phyloP scores from a whole-genome alignment of 805 yeast species.

The Schwanniomyces vanrijiae region DNA sequence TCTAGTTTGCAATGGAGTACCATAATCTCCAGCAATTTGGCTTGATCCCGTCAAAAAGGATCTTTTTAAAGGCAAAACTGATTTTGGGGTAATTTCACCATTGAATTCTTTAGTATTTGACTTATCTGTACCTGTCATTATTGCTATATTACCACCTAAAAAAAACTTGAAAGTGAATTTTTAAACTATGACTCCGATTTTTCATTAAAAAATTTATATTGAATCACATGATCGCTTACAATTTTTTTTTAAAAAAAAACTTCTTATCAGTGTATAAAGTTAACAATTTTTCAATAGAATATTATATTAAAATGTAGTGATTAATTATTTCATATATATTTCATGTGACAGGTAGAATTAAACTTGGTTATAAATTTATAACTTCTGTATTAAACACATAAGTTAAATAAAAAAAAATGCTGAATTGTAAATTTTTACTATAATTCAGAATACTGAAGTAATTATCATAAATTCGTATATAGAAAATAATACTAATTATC shows the following conservation, averaged over 20 bases:
- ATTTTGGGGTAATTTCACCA: constrained; percentile 18
- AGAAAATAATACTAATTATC: background rate
- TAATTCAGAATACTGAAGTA: background rate
- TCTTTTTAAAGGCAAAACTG: constrained; percentile 22
- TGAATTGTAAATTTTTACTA: background rate
- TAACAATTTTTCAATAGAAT: too few relatives aligned
- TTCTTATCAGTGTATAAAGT: background rate
- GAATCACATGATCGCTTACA: background rate
- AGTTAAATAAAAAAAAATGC: background rate
- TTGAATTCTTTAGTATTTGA: constrained; percentile 10
- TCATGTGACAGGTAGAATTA: too few relatives aligned
- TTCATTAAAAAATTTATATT: background rate
- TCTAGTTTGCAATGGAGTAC: constrained; percentile 68
- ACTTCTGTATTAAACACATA: background rate
- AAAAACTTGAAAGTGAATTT: background rate
- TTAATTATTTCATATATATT: too few relatives aligned
- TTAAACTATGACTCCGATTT: background rate
- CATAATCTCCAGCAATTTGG: constrained; percentile 13
- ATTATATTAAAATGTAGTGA: background rate
- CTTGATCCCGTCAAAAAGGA: constrained; percentile 15
- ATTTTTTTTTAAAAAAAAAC: background rate
- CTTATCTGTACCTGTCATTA: constrained; percentile 2
- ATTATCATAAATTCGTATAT: background rate
- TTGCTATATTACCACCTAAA: background rate
- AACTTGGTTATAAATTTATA: background rate